Base-by-base conservation (phyloP, 306 rosid genomes). In the Pterocarpus macrocarpus region DNA sequence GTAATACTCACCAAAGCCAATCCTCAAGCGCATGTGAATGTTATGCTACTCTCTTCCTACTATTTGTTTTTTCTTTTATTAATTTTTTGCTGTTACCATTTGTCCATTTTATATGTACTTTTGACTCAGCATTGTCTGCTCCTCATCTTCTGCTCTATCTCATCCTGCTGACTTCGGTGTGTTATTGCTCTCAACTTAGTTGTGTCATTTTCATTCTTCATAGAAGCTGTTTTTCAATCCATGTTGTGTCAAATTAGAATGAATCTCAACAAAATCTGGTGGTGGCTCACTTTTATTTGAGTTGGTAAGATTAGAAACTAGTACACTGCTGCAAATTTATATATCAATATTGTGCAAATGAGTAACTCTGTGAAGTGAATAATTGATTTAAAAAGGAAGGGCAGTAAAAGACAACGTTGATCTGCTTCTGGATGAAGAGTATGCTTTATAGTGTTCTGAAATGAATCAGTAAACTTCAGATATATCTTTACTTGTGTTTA, bases 231-330 rank as follows among this genome's bases (percentile, higher is more conserved):
- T n/a, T 56, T 52, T 3, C 15, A 30, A 30, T 49, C 12, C 41
- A 49, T 49, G 30, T 6, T 28, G 34, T 53, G 1, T 39, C 1
- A 43, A 0, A 43, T 6, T 43, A 43, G 47, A 43, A 43, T 43
- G 47, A 43, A 43, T 43, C 7, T 73, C 71, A 22, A 57, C 66
- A 2, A 76, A 83, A 73, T 64, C 61, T 65, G 39, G 2, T 64
- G 1, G 59, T 38, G 12, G 73, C 66, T 80, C 30, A 38, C 53
- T 58, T 34, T 3, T 35, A 79, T 58, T 57, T 71, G 17, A 71
- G 22, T 5, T 44, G 45, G 61, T 66, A 10, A 45, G 4, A 15
- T 52, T 55, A 10, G 47, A 49, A 55, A 80, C 33, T 33, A 1
- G 64, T 43, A 6, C 28, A 22, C 28, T 30, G 7, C 73, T 69